Conservation (phyloP, 1,284 basidiomycete genomes). For the Erythrobasidium hasegawianum region DNA sequence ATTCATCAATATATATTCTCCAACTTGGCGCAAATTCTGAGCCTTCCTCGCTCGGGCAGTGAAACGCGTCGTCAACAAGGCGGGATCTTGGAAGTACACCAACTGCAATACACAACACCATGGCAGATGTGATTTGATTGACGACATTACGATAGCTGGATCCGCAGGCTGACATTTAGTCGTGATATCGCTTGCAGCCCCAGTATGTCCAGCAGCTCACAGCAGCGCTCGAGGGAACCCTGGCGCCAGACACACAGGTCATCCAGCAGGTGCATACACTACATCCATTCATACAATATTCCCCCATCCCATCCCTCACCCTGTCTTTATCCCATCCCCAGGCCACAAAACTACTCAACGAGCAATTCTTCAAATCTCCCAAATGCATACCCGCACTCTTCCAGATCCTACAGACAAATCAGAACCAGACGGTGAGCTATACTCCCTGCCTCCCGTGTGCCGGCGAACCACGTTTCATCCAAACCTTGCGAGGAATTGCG, state of each 20-base stretch:
- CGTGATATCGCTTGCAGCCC: constrained; percentile 29
- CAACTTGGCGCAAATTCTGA: not conserved
- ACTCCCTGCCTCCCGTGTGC: constrained; percentile 24
- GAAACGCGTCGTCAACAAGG: not conserved
- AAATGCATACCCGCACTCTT: constrained; percentile 87
- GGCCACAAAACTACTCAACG: constrained; percentile 88
- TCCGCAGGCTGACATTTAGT: not conserved
- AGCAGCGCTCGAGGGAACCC: constrained; percentile 75
- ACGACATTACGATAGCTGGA: not conserved
- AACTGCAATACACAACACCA: not conserved
- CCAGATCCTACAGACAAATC: constrained; percentile 78
- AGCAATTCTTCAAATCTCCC: constrained; percentile 85
- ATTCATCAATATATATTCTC: no score
- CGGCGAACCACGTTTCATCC: not conserved
- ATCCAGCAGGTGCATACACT: constrained; percentile 72
- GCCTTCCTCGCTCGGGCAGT: not conserved
- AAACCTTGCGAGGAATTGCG: no score
- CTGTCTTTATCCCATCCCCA: constrained; percentile 48
- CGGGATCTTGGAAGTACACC: not conserved
- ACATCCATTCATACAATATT: constrained; percentile 13
- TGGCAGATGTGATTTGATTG: not conserved
- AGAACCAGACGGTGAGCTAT: constrained; percentile 58
- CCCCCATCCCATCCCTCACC: constrained; percentile 25
- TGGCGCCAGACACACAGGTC: constrained; percentile 76
- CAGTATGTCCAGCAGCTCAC: constrained; percentile 66